These are phyloP conservation scores for Trichomonascaceae sp. DNA, from an alignment of 1,139 yeast species.

Conservation along the genomic window DNA sequence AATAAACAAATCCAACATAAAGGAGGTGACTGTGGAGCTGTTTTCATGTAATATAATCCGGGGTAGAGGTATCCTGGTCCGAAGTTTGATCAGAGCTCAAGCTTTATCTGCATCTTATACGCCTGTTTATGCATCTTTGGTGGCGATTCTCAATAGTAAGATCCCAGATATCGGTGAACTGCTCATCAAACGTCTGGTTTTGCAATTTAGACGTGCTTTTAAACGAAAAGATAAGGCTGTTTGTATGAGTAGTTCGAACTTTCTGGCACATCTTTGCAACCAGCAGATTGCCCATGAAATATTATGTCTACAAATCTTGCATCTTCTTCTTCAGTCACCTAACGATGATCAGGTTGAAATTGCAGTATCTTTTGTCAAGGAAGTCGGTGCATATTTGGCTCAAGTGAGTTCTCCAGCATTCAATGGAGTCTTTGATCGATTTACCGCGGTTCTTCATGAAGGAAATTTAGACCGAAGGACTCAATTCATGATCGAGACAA, in stretches of 20 bases:
- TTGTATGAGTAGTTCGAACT: conserved; percentile 41
- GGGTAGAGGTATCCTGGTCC: conserved; percentile 55
- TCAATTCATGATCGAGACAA: conserved; percentile 45
- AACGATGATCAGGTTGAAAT: conserved; percentile 49
- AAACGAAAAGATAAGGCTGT: conserved; percentile 41
- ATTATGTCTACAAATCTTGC: conserved; percentile 56
- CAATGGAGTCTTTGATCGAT: conserved; percentile 53
- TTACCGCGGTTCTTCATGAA: conserved; percentile 57
- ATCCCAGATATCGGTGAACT: conserved; percentile 66
- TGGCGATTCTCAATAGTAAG: conserved; percentile 58
- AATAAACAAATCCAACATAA: conserved; percentile 44
- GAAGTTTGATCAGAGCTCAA: conserved; percentile 54
- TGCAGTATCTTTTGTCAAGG: conserved; percentile 40
- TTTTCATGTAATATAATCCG: conserved; percentile 51
- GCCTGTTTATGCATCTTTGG: conserved; percentile 51
- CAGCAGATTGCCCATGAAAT: conserved; percentile 62
- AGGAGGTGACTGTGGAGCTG: conserved; percentile 42
- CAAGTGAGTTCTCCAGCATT: conserved; percentile 40
- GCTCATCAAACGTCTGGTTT: conserved; percentile 46
- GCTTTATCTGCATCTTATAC: conserved; percentile 39
- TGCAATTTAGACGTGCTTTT: conserved; percentile 55
- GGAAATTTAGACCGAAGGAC: conserved; percentile 41
- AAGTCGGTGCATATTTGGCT: conserved; percentile 41
- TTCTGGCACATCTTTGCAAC: conserved; percentile 60
- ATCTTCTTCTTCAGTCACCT: conserved; percentile 49